A percentile compares a stretch with the other conserved stretches of the same genome.
phyloP scores from a whole-genome alignment of 2,329 filamentous ascomycete species.

The Phoma sp. region DNA sequence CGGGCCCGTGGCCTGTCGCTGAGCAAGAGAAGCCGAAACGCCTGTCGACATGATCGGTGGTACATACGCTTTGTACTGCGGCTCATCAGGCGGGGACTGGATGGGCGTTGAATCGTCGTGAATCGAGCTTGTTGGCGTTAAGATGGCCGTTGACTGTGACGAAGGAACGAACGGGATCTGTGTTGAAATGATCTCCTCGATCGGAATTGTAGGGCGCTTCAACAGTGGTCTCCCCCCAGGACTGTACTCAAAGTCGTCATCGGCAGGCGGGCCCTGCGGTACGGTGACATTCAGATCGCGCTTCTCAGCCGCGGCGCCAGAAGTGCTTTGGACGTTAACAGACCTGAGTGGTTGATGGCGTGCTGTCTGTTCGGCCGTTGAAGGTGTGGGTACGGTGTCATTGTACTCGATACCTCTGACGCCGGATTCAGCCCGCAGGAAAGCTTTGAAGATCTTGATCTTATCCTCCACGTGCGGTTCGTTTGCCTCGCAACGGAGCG shows the following conservation, averaged over 20 bases:
- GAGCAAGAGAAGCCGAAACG: slow-evolving; percentile 20
- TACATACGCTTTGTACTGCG: slow-evolving; percentile 45
- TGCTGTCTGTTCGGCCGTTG: slow-evolving; percentile 5
- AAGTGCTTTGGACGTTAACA: slow-evolving; percentile 2
- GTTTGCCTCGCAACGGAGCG: slow-evolving; percentile 59
- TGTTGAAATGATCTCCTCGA: slow-evolving; percentile 23
- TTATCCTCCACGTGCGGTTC: slow-evolving; percentile 58
- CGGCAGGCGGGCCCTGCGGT: slow-evolving; percentile 7
- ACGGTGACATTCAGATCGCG: slow-evolving; percentile 26
- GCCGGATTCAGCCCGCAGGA: slow-evolving; percentile 47
- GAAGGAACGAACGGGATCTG: slow-evolving; percentile 27
- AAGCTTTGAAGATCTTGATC: slow-evolving; percentile 60
- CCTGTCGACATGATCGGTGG: slow-evolving; percentile 25
- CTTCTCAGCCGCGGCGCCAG: slow-evolving; percentile 15
- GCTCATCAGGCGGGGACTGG: slow-evolving; percentile 39
- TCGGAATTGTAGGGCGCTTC: slow-evolving; percentile 11
- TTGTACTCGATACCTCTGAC: slow-evolving; percentile 54
- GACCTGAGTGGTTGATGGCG: slow-evolving; percentile 8
- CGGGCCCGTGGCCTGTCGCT: slow-evolving; percentile 35
- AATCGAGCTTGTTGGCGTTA: slow-evolving; percentile 46
- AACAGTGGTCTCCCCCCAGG: slow-evolving; percentile 61
- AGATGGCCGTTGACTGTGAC: slow-evolving; percentile 36
- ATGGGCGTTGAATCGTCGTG: slow-evolving; percentile 42
- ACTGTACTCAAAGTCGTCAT: slow-evolving; percentile 53
- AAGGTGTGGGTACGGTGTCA: slow-evolving; percentile 28